Evolutionary conservation across 257 asterid genomes (phyloP), one percentile per base, ranked within the genome.

Genomic region (Mitragyna speciosa): DNA sequence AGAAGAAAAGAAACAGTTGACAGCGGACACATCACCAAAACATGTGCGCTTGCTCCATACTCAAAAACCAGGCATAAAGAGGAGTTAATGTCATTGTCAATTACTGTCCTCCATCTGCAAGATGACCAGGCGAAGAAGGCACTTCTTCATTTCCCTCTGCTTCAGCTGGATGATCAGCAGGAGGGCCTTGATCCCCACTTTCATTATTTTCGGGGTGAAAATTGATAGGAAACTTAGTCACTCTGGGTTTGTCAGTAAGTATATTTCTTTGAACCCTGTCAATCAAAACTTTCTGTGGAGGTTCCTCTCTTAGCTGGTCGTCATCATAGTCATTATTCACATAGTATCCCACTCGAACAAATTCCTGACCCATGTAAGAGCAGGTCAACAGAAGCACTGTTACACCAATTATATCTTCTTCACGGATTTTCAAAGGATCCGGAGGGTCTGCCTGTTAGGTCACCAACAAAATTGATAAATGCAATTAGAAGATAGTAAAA

Each of bases 351-450:
- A 95, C 96, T 9, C 98, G 92, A 74, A 94, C 85, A 88, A 94
- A 96, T 86, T 96, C 98, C 85, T 96, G 99, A 51, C 94, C 93
- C 90, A 92, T 36, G 79, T 91, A 96, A 71, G 98, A 96, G 91
- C 99, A 94, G 73, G 99, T 94, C 84, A 96, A 49, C 81, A 96
- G 87, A 51, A 96, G 94, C 80, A 96, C 98, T 1, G 99, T 96
- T 54, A 96, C 99, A 59, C 99, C 97, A 70, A 96, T 86, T 79
- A 94, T 90, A 87, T 94, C 98, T 87, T 96, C 99, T 81, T 96
- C 98, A 10, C 96, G 98, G 69, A 96, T 96, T 88, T 93, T 94
- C 63, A 93, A 81, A 63, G 97, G 97, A 87, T 96, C 97, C 7
- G 99, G 98, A 81, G 98, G 97, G 84, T 96, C 94, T 17, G 98